phyloP scores from a whole-genome alignment of 345 rosid genomes.

The Erodium maritimum region DNA sequence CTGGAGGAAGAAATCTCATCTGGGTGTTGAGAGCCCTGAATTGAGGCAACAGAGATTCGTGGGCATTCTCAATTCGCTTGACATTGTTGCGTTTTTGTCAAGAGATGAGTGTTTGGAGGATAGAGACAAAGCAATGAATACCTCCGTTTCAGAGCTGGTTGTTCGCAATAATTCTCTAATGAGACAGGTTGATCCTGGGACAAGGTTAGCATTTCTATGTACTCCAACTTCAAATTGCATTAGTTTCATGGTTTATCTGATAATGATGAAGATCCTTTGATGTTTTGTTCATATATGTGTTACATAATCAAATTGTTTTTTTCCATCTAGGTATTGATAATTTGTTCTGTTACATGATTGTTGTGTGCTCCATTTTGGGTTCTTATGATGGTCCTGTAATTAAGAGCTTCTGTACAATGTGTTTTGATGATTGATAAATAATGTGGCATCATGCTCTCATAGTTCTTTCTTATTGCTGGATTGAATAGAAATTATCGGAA shows the following conservation, averaged over 20 bases:
- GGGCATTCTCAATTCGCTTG: conserved; percentile 78
- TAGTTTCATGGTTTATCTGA: not conserved
- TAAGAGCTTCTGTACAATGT: no score
- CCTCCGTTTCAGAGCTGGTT: conserved; percentile 71
- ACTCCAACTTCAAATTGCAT: not conserved
- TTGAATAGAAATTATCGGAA: no score
- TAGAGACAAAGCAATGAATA: conserved; percentile 65
- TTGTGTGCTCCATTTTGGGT: no score
- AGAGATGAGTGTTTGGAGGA: conserved; percentile 67
- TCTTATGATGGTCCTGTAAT: no score
- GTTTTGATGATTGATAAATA: no score
- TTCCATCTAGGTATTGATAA: no score
- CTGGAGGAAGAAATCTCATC: conserved; percentile 59
- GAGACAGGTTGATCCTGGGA: conserved; percentile 86
- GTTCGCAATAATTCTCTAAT: conserved; percentile 45
- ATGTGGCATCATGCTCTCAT: no score
- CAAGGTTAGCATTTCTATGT: conserved; percentile 37
- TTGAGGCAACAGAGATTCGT: conserved; percentile 75
- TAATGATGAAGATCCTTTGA: not conserved
- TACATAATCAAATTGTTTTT: no score
- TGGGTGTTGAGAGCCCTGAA: conserved; percentile 54
- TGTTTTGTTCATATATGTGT: no score
- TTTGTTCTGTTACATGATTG: no score
- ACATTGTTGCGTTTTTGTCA: conserved; percentile 68
- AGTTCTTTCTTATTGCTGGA: no score